Evolutionary conservation across 2,329 filamentous ascomycete species (phyloP).

Genomic region (Myriangium duriaei): DNA sequence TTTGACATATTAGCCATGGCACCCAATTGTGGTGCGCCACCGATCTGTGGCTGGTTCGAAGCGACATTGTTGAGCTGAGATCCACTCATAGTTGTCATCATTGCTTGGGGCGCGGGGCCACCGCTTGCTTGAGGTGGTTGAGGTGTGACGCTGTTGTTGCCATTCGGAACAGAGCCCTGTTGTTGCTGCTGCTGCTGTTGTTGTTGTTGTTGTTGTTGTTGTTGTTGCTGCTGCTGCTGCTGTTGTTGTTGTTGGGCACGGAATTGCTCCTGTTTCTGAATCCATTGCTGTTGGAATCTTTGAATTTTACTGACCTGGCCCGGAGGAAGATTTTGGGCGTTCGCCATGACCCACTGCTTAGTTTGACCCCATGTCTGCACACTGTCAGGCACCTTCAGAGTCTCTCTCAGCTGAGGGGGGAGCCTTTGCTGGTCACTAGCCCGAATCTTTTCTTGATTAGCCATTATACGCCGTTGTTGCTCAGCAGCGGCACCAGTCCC

Average conservation of each 20-base stretch:
- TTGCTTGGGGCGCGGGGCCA: constrained; percentile 5
- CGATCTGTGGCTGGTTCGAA: background rate
- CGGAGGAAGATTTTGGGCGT: constrained; percentile 30
- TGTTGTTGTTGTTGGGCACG: constrained; percentile 4
- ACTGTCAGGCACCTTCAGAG: constrained; percentile 30
- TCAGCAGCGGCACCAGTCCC: constrained; percentile 11
- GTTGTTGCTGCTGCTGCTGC: background rate
- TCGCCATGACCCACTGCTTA: constrained; percentile 40
- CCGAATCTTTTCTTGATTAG: constrained; percentile 10
- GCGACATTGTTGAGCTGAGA: background rate
- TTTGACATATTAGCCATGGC: constrained; percentile 11
- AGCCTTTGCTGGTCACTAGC: constrained; percentile 5
- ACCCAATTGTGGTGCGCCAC: constrained; percentile 6
- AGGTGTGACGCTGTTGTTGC: background rate
- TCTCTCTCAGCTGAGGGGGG: constrained; percentile 2
- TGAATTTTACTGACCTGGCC: constrained; percentile 29
- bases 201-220: background rate
- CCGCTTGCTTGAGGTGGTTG: constrained; percentile 3
- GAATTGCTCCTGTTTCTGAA: constrained; percentile 10
- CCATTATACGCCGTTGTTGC: constrained; percentile 9
- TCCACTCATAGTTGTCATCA: constrained; percentile 6
- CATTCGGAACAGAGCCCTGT: background rate
- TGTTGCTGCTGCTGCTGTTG: background rate
- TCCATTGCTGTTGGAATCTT: constrained; percentile 7
- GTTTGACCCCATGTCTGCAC: constrained; percentile 45